Evolutionary conservation across 2,329 filamentous ascomycete species (phyloP), one percentile per base, ranked within the genome.

Genomic region (Xylariaceae sp.): DNA sequence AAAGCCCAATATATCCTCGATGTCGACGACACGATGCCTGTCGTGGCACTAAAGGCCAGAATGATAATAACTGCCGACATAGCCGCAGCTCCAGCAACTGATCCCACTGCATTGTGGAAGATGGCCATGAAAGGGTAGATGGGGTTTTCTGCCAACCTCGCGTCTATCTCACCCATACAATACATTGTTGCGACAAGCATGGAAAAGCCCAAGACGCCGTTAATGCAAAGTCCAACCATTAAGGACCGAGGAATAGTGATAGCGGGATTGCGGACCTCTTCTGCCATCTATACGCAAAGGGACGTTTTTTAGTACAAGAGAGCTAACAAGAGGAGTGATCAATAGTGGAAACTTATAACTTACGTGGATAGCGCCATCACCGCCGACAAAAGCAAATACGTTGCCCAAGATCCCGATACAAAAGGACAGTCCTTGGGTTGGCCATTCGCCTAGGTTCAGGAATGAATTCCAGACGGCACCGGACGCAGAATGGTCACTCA

Each of bases 1-100:
- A 58, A 56, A 1, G 54, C 53, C 55, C 55, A 60, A 12, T 53
- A 38, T 44, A 56, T 48, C 1, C 56, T 44, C 0, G 56, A 56
- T 1, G 53, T 29, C 0, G 47, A 37, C 3, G 53, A 50, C 9
- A 49, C 50, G 2, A 47, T 37, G 2, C 55, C 49, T 3, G 54
- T 43, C 3, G 34, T 48, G 19, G 48, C 47, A 1, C 40, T 42
- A 24, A 57, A 16, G 1, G 48, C 32, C 4, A 54, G 35, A 13
- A 57, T 22, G 11, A 56, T 29, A 11, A 38, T 29, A 3, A 43
- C 44, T 50, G 57, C 53, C 2, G 31, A 4, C 45, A 43, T 37
- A 4, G 9, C 6, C 4, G 15, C 22, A 4, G 50, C 50, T 2
- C 48, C 50, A 2, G 48, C 34, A 2, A 42, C 52, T 2, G 53